Evolutionary conservation across 2,329 filamentous ascomycete genomes (phyloP).

Genomic region (Neofusicoccum laricinum): DNA sequence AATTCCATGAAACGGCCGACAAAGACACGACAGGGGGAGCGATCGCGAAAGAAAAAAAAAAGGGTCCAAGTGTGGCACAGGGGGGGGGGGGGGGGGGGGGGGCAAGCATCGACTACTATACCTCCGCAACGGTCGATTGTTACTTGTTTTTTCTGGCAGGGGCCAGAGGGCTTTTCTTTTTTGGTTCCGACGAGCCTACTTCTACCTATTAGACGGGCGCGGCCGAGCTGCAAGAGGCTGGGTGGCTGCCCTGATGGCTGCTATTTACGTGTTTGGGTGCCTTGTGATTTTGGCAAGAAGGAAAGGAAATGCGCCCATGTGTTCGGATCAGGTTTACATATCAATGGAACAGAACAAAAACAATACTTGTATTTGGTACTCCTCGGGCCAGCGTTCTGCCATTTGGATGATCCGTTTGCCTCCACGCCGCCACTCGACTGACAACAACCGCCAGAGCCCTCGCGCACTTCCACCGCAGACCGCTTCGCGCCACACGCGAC

Average conservation of each 20-base stretch:
- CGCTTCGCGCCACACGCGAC: background rate
- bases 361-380: constrained; percentile 12
- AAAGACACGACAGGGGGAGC: background rate
- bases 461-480: background rate
- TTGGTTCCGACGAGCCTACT: background rate
- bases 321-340: constrained; percentile 14
- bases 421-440: background rate
- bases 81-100: background rate
- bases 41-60: background rate
- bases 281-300: constrained; percentile 1
- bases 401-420: background rate
- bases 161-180: background rate
- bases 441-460: background rate
- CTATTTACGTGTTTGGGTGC: constrained; percentile 9
- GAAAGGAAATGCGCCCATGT: constrained; percentile 11
- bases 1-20: background rate
- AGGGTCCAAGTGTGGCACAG: constrained; percentile 4
- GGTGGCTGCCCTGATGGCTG: background rate
- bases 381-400: background rate
- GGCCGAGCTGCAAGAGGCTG: constrained; percentile 4
- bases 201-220: constrained; percentile 2
- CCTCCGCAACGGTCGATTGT: constrained; percentile 1
- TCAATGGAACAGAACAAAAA: constrained; percentile 9
- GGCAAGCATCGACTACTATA: constrained; percentile 1
- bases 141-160: background rate